Base-by-base conservation (phyloP, 139 green algal species). In the Pycnococcus provasolii region DNA sequence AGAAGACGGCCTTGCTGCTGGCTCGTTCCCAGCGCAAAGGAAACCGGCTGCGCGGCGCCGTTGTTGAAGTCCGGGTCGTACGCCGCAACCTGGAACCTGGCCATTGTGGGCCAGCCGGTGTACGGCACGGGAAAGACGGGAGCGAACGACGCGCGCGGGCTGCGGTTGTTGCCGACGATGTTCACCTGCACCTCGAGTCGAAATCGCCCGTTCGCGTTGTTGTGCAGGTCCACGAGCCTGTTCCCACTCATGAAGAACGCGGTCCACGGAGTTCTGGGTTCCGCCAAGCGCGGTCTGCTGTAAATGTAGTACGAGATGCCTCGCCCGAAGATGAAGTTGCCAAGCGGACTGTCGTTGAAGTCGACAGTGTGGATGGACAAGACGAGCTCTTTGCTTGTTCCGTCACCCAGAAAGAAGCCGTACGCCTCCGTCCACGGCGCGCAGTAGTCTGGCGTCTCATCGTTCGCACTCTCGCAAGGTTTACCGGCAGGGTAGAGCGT, bases 401-500 rank as follows among this genome's bases (percentile, higher is more conserved):
- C 53, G 37, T 77, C 71, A 42, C 71, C 71, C 8, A 69, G 73
- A 63, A 77, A 77, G 42, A 77, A 75, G 44, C 71, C 71, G 64
- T 70, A 76, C 13, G n/a, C 48, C 45, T 76, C 65, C 13, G 69
- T 37, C 69, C 69, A 76, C 39, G 69, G 69, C 40, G 69, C 44
- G 47, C 69, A 53, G 61, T 66, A 62, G 39, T 61, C 45, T 41
- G 48, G 60, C 6, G n/a, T 42, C 39, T 15, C 43, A 26, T 60
- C 45, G 59, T 48, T 8, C 13, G 37, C 26, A 9, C 13, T 42
- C n/a, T 5, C 5, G 39, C 5, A 7, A 53, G 54, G 39, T 43
- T 67, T 11, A 15, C n/a, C 15, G n/a, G 8, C 52, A 3, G 68
- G 60, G 47, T 70, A 68, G 40, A 44, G 26, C 50, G 50, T 55